Percentiles rank a stretch among this genome's conserved stretches.
Conservation (phyloP, 2,329 filamentous ascomycete species). For the Plenodomus lindquistii region DNA sequence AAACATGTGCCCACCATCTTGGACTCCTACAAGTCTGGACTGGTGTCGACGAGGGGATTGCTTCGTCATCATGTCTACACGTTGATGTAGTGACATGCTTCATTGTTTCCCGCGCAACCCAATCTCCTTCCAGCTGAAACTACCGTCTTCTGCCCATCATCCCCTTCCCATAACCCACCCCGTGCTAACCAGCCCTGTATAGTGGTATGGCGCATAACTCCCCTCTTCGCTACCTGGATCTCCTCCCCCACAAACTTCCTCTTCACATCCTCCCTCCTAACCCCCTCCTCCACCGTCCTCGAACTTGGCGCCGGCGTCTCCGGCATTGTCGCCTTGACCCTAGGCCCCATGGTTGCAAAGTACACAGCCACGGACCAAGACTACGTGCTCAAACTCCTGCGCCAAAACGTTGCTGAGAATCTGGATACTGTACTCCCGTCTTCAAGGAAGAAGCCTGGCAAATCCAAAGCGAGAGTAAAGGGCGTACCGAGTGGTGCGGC, state of each 20-base stretch:
- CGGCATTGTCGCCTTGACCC: constrained; percentile 72
- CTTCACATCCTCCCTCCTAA: constrained; percentile 59
- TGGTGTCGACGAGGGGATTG: too few relatives aligned
- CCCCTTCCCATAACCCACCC: neutral
- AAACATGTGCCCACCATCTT: too few relatives aligned
- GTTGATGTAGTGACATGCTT: too few relatives aligned
- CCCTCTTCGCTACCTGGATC: constrained; percentile 81
- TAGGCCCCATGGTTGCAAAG: constrained; percentile 63
- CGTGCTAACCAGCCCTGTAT: too few relatives aligned
- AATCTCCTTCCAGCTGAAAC: neutral
- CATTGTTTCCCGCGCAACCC: neutral
- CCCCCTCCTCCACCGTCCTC: constrained; percentile 62
- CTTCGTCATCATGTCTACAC: too few relatives aligned
- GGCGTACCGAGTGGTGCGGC: neutral
- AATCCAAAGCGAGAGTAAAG: constrained; percentile 1
- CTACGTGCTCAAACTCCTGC: constrained; percentile 79
- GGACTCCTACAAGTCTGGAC: too few relatives aligned
- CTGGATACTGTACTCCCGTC: constrained; percentile 13
- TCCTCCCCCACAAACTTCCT: constrained; percentile 66
- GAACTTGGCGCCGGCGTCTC: constrained; percentile 91
- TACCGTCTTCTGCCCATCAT: neutral
- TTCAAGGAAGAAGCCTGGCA: constrained; percentile 5
- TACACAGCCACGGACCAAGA: constrained; percentile 87
- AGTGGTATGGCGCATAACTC: constrained; percentile 93
- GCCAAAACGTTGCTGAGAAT: constrained; percentile 74